Base-by-base conservation (phyloP, 345 rosid species). In the Populus deltoides region DNA sequence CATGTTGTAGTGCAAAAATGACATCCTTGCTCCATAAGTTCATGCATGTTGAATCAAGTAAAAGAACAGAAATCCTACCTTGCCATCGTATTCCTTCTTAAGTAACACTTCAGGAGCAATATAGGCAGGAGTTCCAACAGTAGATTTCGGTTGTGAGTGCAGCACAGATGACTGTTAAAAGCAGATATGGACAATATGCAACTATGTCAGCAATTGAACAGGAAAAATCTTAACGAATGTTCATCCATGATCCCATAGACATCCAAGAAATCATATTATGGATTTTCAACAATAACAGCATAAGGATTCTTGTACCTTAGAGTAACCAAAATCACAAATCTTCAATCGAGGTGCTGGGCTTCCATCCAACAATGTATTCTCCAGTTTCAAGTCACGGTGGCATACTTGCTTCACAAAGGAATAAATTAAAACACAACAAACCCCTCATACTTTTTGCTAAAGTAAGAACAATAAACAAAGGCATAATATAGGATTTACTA, bases 291-390 rank as follows among this genome's bases (percentile, higher is more conserved):
- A 53, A 27, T 65, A 73, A 68, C 55, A 74, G 27, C 65, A 57
- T 27, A 33, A 63, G 39, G 68, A 68, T 24, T 59, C 33, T 67
- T 25, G 35, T 84, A 96, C 99, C 99, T 96, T 96, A 11, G 99
- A 96, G 84, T 96, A 96, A n/a, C 99, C 99, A n/a, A 96, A 96
- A 87, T 96, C 99, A 63, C 99, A 96, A 66, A 96, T 92, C 88
- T 96, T 96, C 78, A 96, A 82, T 15, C 95, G 97, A 72, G 98
- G 99, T 33, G 97, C 94, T 0, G 97, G 92, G 80, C 98, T 96
- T 75, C 99, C 99, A 83, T 96, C 99, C 87, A 96, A 77, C 84
- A 96, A 81, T 12, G 98, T 94, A 82, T 96, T 96, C 85, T 96
- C 99, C 76, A 96, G 84, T 83, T 96, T 96, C 86, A 96, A 85